Conservation (phyloP, 2,329 filamentous ascomycete species). For the Penicillium sp. region DNA sequence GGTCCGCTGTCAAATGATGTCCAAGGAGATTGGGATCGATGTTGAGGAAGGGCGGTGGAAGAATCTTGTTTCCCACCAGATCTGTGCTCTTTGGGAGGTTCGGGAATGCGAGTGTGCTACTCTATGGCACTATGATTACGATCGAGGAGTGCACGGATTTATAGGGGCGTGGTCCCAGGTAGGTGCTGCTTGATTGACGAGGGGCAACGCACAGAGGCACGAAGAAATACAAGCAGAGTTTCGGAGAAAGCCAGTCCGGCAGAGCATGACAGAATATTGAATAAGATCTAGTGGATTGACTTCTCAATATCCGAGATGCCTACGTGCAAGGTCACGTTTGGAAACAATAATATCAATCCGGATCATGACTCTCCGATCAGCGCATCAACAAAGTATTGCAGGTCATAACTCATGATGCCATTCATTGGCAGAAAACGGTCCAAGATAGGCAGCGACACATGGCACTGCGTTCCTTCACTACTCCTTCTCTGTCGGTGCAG, state of each 20-base stretch:
- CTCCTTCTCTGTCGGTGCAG: conserved; percentile 19
- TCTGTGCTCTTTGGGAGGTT: not conserved
- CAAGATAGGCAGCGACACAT: conserved; percentile 5
- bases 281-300: not conserved
- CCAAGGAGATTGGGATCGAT: not conserved
- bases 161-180: not conserved
- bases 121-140: not conserved
- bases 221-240: not conserved
- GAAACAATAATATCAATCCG: conserved; percentile 32
- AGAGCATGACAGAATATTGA: conserved; percentile 36
- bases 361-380: conserved; percentile 7
- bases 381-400: conserved; percentile 22
- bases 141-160: not conserved
- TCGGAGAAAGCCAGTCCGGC: not conserved
- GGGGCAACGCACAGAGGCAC: not conserved
- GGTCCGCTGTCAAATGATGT: conserved; percentile 9
- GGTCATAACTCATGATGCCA: conserved; percentile 32
- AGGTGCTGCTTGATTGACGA: not conserved
- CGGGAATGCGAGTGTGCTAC: not conserved
- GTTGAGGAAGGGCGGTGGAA: not conserved
- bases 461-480: conserved; percentile 6
- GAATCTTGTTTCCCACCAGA: not conserved
- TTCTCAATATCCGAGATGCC: not conserved
- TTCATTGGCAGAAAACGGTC: conserved; percentile 15
- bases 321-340: not conserved